Evolutionary conservation across 306 rosid genomes (phyloP), one percentile per base, ranked within the genome.

Genomic region (Hippophae gyantsensis): DNA sequence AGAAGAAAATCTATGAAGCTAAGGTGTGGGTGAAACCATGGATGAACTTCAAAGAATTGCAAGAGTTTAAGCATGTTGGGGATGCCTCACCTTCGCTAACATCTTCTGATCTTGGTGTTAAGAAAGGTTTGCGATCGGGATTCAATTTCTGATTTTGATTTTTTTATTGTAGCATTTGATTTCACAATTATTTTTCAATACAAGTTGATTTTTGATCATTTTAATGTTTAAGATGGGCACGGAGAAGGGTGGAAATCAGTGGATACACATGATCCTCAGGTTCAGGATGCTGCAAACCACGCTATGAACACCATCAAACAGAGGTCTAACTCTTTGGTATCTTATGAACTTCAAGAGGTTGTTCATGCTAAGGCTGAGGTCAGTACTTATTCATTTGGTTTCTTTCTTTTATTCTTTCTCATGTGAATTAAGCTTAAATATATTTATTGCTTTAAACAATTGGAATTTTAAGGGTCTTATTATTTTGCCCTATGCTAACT

Each of bases 331-430:
- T 87, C 95, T 3, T 40, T 84, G 61, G 49, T 79, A 42, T 90
- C 95, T 53, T 84, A 81, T 58, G 83, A 54, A 64, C 89, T 87
- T 55, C 86, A 77, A 62, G 86, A 87, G 78, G 72, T 87, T 55
- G 64, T 79, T 70, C 84, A 87, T 74, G 95, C 95, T 12, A 77
- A 73, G 78, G 92, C 95, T 27, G 95, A 87, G 95, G 95, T 87
- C 38, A 64, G 83, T 74, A 51, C 38, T 54, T 51, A 48, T 48
- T 6, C 45, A 11, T 7, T 46, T 18, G 23, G 8, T 8, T 3
- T 51, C 43, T 14, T 54, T 13, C 43, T 54, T 13, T 12, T 5
- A 13, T 40, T 41, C 25, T 56, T 38, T 55, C n/a, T 38, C 8
- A 11, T 12, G 42, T 18, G 13, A 32, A 32, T 32, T 32, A 32